Conservation (phyloP, 768 basidiomycete species). For the Tremella yokohamensis region DNA sequence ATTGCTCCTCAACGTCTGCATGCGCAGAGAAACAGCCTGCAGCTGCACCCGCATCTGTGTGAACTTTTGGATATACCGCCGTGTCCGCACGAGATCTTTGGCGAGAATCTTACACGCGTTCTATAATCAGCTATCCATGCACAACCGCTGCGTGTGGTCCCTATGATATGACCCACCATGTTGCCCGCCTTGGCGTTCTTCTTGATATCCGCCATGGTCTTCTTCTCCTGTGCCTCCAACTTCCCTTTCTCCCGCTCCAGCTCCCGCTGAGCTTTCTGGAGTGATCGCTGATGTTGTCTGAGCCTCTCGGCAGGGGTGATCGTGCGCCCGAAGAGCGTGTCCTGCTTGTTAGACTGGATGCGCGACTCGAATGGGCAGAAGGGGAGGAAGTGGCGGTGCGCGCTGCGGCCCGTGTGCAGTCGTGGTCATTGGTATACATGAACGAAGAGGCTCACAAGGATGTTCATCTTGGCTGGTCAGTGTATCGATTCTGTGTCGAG, state of each 20-base stretch:
- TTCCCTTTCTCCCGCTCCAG: constrained; percentile 92
- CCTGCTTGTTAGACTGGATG: constrained; percentile 56
- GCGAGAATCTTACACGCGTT: constrained; percentile 99
- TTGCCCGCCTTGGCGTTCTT: constrained; percentile 93
- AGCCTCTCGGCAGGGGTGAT: constrained; percentile 95
- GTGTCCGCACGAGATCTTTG: constrained; percentile 93
- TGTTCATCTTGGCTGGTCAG: constrained; percentile 49
- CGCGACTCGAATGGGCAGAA: not conserved
- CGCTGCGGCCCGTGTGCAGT: not conserved
- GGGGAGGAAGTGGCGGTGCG: not conserved
- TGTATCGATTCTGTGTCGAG: not conserved
- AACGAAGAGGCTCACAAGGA: constrained; percentile 48
- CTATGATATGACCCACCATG: constrained; percentile 60
- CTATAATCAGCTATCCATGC: constrained; percentile 54
- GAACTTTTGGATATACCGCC: constrained; percentile 95
- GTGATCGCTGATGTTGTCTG: constrained; percentile 90
- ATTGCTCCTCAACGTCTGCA: constrained; percentile 93
- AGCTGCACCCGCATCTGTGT: constrained; percentile 98
- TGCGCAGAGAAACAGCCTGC: constrained; percentile 88
- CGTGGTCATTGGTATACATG: too few species aligned
- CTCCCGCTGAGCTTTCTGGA: constrained; percentile 95
- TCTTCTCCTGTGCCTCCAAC: constrained; percentile 90
- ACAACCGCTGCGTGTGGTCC: not conserved
- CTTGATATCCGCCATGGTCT: constrained; percentile 91
- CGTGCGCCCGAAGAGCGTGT: constrained; percentile 88